Base-by-base conservation (phyloP, 805 yeast genomes). In the Metschnikowia corniflorae region DNA sequence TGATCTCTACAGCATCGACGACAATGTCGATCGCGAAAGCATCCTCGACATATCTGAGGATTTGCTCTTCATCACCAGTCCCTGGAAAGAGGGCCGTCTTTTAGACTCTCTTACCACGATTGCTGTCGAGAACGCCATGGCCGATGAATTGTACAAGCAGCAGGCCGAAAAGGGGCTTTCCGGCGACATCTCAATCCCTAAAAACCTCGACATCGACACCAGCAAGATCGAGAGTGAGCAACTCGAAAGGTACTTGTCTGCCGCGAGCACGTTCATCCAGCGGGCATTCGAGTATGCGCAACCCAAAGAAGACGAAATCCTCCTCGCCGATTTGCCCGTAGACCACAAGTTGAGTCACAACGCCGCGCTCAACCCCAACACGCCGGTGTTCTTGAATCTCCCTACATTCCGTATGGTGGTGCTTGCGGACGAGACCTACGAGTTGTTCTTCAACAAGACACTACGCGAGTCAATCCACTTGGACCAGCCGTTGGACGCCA, bases 331-430 rank as follows among this genome's bases (percentile, higher is more conserved):
- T 13, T 50, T 68, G 29, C 61, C 60, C 2, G 55, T 65, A 12
- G 70, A 64, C 42, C 49, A 57, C 39, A 51, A 39, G 21, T 58
- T 76, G 28, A 69, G 69, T 18, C 87, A 86, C 32, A 87, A 88
- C 54, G 86, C 78, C 4, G 96, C 95, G 0, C 63, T 87, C 25
- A 86, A 87, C 54, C 96, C 96, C 3, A 70, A 75, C 21, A 75
- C 80, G 21, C 95, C 95, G 1, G 78, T 82, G 7, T 77, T 65
- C 40, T 71, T 89, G 35, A 85, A 83, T 35, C 65, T 87, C 13
- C 86, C 97, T 0, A 88, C 96, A 0, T 91, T 91, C 63, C 69
- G 97, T 44, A 91, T 91, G 98, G 94, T 93, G 1, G 65, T 93
- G 5, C 66, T 91, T 5, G 97, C 97, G 0, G 96, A 89, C 57